These are phyloP conservation scores for Dianthus caryophyllus DNA, from an alignment of 148 eudicot genomes.

Conservation along the genomic window DNA sequence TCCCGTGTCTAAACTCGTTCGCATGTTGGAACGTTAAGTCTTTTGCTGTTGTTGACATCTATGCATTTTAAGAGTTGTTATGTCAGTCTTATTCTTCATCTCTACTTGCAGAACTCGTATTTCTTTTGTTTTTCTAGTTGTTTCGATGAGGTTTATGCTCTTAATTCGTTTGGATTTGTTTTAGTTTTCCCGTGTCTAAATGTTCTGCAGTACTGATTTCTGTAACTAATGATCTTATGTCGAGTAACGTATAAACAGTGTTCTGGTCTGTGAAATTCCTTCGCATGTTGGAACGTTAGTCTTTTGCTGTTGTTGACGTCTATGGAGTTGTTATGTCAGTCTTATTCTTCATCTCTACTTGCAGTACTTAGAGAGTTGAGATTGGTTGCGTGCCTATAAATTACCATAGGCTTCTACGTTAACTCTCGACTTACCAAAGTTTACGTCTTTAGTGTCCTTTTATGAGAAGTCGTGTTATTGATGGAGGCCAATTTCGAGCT, in stretches of 20 bases:
- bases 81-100: not conserved
- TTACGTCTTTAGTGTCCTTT: not conserved
- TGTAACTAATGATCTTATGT: no score
- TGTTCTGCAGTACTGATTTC: no score
- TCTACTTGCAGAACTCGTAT: no score
- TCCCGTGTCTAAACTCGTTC: no score
- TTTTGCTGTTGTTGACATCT: not conserved
- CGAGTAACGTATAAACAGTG: no score
- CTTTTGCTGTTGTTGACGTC: not conserved
- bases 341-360: no score
- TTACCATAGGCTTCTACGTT: no score
- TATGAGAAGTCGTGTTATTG: not conserved
- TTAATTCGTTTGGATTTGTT: not conserved
- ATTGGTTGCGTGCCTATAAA: no score
- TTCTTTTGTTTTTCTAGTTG: not conserved
- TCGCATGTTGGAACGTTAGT: not conserved
- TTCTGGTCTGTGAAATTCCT: no score
- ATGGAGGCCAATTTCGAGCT: not conserved
- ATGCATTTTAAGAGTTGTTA: not conserved
- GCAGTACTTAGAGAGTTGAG: no score
- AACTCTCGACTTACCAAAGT: no score
- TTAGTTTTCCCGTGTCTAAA: no score
- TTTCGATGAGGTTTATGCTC: not conserved
- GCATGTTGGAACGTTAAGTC: not conserved
- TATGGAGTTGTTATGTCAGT: not conserved